Evolutionary conservation across 768 basidiomycete genomes (phyloP).

Genomic region (Tricholomella constricta): DNA sequence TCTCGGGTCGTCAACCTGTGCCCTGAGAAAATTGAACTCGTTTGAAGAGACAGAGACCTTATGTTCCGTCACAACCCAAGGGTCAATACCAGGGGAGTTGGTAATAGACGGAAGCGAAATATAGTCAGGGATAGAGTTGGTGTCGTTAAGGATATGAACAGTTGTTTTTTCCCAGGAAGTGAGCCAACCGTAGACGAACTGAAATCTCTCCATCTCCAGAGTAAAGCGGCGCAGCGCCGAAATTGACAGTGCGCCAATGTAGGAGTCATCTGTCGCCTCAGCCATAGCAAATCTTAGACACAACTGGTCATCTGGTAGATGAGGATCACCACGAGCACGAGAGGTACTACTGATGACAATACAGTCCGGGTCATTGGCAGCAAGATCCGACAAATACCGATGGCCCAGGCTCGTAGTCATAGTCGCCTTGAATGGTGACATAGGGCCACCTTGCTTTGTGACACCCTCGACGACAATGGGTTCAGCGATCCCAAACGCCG

Average conservation of each 20-base stretch:
- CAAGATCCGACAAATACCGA: conserved; percentile 15
- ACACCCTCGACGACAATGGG: conserved; percentile 21
- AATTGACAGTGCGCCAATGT: conserved; percentile 14
- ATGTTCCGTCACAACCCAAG: conserved; percentile 5
- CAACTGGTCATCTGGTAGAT: conserved; percentile 10
- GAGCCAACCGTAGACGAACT: conserved; percentile 17
- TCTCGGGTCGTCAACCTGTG: conserved; percentile 20
- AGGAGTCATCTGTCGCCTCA: conserved; percentile 27
- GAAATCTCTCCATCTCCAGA: conserved; percentile 17
- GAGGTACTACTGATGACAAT: neutral
- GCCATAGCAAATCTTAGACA: conserved; percentile 19
- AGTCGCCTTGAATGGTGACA: conserved; percentile 26
- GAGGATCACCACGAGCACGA: conserved; percentile 9
- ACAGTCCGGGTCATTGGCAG: conserved; percentile 5
- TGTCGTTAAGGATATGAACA: conserved; percentile 9
- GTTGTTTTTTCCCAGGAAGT: conserved; percentile 20
- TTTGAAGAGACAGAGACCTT: conserved; percentile 7
- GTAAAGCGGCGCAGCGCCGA: conserved; percentile 2
- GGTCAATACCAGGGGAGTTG: conserved; percentile 5
- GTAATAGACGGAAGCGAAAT: conserved; percentile 3
- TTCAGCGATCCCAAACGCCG: conserved; percentile 19
- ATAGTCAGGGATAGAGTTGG: neutral
- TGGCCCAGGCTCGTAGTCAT: conserved; percentile 23
- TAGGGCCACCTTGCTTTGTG: conserved; percentile 25
- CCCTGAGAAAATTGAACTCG: conserved; percentile 23